These are phyloP conservation scores for Geoglossum cookeanum DNA, from an alignment of 2,329 filamentous ascomycete genomes.

Conservation along the genomic window DNA sequence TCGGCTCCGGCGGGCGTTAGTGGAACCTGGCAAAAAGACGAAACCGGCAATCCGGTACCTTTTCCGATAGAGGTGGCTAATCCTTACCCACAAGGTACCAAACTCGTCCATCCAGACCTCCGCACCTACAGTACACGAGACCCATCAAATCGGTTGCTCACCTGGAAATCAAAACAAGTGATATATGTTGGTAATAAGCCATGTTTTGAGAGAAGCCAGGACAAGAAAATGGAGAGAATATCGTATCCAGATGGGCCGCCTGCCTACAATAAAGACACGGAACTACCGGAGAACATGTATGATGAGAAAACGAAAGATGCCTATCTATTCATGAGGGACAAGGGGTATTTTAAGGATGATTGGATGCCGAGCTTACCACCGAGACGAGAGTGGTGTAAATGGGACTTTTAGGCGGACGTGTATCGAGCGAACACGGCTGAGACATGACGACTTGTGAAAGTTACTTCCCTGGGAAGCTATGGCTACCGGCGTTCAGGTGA, in stretches of 20 bases:
- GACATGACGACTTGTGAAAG: not conserved
- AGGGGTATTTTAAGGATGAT: slow-evolving; percentile 49
- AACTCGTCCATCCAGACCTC: slow-evolving; percentile 11
- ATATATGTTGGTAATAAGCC: slow-evolving; percentile 35
- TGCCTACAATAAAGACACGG: slow-evolving; percentile 40
- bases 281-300: slow-evolving; percentile 37
- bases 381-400: slow-evolving; percentile 52
- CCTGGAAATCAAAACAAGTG: slow-evolving; percentile 46
- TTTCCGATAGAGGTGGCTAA: not conserved
- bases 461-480: not conserved
- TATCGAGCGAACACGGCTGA: not conserved
- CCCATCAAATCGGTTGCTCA: slow-evolving; percentile 27
- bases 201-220: slow-evolving; percentile 30
- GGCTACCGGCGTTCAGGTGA: not conserved
- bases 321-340: slow-evolving; percentile 45
- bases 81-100: slow-evolving; percentile 1
- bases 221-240: slow-evolving; percentile 42
- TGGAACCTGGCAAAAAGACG: slow-evolving; percentile 3
- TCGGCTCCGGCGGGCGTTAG: not conserved
- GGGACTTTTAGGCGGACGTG: slow-evolving; percentile 41
- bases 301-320: slow-evolving; percentile 38
- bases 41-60: slow-evolving; percentile 1
- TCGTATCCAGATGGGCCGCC: slow-evolving; percentile 59
- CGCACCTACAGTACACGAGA: slow-evolving; percentile 25
- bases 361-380: slow-evolving; percentile 63